phyloP scores from a whole-genome alignment of 208 protist genomes.

The Trypanosoma boissoni region DNA sequence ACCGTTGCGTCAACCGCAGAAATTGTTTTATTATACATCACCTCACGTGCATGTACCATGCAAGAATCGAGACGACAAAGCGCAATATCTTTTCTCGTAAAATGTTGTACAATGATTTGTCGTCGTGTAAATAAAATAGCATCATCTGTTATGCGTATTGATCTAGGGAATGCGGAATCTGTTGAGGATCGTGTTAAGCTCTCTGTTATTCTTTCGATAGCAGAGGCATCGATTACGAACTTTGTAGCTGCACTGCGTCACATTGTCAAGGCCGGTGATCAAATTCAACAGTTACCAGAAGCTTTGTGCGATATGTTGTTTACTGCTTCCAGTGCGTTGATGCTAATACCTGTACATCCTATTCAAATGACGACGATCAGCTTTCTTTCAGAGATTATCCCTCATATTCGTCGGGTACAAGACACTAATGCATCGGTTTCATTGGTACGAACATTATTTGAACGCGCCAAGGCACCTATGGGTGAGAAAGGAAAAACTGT shows the following conservation, averaged over 20 bases:
- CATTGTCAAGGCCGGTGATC: conserved; percentile 34
- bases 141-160: conserved; percentile 63
- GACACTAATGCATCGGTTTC: conserved; percentile 39
- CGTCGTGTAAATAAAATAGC: conserved; percentile 66
- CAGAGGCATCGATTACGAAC: conserved; percentile 70
- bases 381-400: conserved; percentile 78
- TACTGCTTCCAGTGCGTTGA: conserved; percentile 71
- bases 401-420: conserved; percentile 50
- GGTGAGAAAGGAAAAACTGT: conserved; percentile 37
- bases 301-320: conserved; percentile 62
- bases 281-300: conserved; percentile 28
- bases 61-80: conserved; percentile 34
- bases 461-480: conserved; percentile 38
- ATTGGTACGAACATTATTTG: conserved; percentile 76
- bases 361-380: conserved; percentile 80
- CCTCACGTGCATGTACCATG: conserved; percentile 57
- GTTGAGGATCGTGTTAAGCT: conserved; percentile 43
- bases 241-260: conserved; percentile 78
- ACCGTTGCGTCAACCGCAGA: conserved; percentile 67
- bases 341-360: conserved; percentile 80
- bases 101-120: conserved; percentile 76
- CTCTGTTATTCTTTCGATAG: conserved; percentile 57
- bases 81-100: conserved; percentile 39
- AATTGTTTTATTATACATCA: conserved; percentile 75
- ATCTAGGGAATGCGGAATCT: conserved; percentile 28